Evolutionary conservation across 176 grass and related monocot genomes (phyloP), one percentile per base, ranked within the genome.

Genomic region (Oryza coarctata): DNA sequence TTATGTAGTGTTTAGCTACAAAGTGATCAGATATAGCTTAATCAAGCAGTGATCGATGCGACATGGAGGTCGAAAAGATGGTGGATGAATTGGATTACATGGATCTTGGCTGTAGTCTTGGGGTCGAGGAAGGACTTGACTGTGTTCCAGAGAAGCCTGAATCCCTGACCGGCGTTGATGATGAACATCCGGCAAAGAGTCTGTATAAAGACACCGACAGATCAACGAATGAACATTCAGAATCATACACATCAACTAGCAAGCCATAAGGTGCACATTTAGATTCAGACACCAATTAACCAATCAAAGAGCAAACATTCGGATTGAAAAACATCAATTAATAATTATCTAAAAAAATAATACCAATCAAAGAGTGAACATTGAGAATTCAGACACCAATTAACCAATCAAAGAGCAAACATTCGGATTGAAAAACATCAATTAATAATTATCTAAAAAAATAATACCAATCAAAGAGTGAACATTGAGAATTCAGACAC

Each of bases 151-250:
- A 99, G 80, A 3, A 99, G 87, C 66, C 93, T 99, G 82, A 99
- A 99, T 35, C 96, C 96, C 58, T 91, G 87, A 17, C 93, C 96
- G 14, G 96, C 96, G 20, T 99, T 99, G 80, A 99, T 89, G 82
- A 99, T 99, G 84, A 95, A 99, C 96, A 99, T 99, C 47, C 93
- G 96, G 73, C 89, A 99, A 50, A 99, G 74, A 6, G 96, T 99
- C 96, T 97, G 86, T 20, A 58, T 35, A 45, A 3, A 58, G 20
- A 40, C 55, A 35, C 80, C 7, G 64, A 1, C 18, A 18, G 14
- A 52, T 22, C 17, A 60, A 60, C 22, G 7, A 23, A 8, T 60
- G 55, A 60, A 60, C 55, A 60, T 60, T 60, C 7, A 9, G 52
- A n/a, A 7, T 52, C 47, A 52, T 58, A 58, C 1, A 23, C 52